A percentile compares a stretch with the other conserved stretches of the same genome.
Conservation (phyloP, 1,284 basidiomycete species). For the Neolentinus lepideus region DNA sequence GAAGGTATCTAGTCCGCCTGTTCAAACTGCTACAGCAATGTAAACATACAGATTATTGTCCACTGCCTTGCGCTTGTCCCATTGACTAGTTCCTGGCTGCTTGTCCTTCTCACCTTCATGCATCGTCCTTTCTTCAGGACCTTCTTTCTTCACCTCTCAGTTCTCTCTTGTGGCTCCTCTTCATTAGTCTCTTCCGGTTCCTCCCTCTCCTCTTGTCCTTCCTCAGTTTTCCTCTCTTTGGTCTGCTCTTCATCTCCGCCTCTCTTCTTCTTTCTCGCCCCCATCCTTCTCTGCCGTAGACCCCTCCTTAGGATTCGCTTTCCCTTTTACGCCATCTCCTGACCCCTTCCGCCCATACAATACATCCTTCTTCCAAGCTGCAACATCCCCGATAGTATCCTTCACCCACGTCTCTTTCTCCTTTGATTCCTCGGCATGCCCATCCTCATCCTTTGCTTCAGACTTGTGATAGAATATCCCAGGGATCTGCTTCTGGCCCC, state of each 20-base stretch:
- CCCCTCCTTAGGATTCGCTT: not conserved
- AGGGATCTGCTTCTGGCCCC: not conserved
- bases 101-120: not conserved
- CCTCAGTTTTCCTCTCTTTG: not conserved
- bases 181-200: not conserved
- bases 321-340: not conserved
- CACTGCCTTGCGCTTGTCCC: not conserved
- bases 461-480: not conserved
- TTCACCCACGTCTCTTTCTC: not conserved
- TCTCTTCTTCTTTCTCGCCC: not conserved
- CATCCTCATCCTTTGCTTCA: not conserved
- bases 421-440: not conserved
- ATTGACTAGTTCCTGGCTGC: not conserved
- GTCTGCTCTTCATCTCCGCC: not conserved
- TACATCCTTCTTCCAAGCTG: not conserved
- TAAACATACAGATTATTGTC: not conserved
- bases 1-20: not conserved
- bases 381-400: not conserved
- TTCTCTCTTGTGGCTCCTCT: no score
- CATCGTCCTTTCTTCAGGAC: no score
- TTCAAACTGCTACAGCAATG: no score
- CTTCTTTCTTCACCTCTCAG: no score
- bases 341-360: not conserved
- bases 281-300: not conserved
- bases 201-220: no score